These are phyloP conservation scores for Cenococcum geophilum DNA, from an alignment of 495 filamentous ascomycete genomes.

Conservation along the genomic window DNA sequence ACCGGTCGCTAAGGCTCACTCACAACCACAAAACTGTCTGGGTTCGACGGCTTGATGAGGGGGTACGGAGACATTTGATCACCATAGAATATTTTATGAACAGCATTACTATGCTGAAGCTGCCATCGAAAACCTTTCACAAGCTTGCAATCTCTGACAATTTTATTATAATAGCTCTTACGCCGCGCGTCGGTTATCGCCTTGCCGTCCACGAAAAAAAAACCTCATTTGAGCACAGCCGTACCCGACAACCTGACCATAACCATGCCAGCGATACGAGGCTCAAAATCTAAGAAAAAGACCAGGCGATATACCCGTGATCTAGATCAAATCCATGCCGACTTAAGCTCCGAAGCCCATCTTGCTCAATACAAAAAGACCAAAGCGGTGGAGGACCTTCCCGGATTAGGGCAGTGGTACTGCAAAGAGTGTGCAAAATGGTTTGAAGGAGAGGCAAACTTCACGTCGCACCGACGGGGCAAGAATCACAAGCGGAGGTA, in stretches of 20 bases:
- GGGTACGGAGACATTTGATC: no score
- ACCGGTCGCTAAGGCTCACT: no score
- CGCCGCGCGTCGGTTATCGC: no score
- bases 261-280: slow-evolving; percentile 40
- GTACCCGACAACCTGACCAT: slow-evolving; percentile 3
- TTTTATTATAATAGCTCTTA: no score
- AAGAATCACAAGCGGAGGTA: slow-evolving; percentile 91
- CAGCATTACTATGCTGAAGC: no score
- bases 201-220: background rate
- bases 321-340: slow-evolving; percentile 81
- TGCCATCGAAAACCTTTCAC: no score
- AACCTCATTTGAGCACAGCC: background rate
- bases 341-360: slow-evolving; percentile 69
- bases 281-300: slow-evolving; percentile 46
- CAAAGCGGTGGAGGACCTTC: slow-evolving; percentile 79
- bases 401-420: slow-evolving; percentile 74
- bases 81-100: no score
- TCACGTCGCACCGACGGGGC: slow-evolving; percentile 70
- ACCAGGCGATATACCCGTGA: slow-evolving; percentile 58
- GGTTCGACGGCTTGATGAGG: no score
- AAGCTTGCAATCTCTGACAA: no score
- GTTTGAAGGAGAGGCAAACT: slow-evolving; percentile 80
- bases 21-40: no score
- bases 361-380: slow-evolving; percentile 67
- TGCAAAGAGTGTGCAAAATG: slow-evolving; percentile 94